These are phyloP conservation scores for Rusavskia elegans DNA, from an alignment of 495 filamentous ascomycete genomes.

Conservation along the genomic window DNA sequence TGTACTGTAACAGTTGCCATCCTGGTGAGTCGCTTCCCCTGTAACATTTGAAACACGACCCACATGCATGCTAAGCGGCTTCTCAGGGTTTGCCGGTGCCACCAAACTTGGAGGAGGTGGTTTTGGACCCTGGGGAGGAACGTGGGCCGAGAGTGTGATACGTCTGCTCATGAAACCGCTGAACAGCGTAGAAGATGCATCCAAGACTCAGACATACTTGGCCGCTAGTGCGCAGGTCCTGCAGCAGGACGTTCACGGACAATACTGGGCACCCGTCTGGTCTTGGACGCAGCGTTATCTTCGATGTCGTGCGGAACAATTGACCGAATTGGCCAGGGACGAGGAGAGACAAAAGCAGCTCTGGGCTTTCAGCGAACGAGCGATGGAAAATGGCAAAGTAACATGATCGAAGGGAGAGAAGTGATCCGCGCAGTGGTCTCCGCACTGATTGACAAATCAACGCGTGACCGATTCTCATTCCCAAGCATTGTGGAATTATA, in stretches of 20 bases:
- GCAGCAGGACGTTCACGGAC: conserved; percentile 6
- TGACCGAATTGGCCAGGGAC: conserved; percentile 6
- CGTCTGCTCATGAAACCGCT: conserved; percentile 4
- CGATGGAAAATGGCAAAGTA: neutral
- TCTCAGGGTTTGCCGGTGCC: neutral
- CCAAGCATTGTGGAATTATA: neutral
- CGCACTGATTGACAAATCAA: neutral
- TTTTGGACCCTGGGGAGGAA: neutral
- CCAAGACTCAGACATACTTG: conserved; percentile 14
- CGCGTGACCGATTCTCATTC: neutral
- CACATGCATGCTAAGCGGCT: neutral
- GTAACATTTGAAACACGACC: neutral
- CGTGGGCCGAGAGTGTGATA: neutral
- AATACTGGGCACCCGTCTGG: conserved; percentile 10
- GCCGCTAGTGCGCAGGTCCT: conserved; percentile 4
- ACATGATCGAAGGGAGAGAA: neutral
- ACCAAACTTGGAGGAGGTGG: neutral
- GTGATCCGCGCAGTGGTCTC: no score
- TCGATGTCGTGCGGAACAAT: conserved; percentile 4
- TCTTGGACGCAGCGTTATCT: conserved; percentile 4
- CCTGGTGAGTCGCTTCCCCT: conserved; percentile 4
- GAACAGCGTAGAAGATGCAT: conserved; percentile 3
- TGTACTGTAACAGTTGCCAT: conserved; percentile 11
- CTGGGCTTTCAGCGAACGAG: conserved; percentile 8
- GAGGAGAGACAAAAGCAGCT: conserved; percentile 6